These are phyloP conservation scores for Phytophthora kernoviae DNA, from an alignment of 352 stramenopile species.

Conservation along the genomic window DNA sequence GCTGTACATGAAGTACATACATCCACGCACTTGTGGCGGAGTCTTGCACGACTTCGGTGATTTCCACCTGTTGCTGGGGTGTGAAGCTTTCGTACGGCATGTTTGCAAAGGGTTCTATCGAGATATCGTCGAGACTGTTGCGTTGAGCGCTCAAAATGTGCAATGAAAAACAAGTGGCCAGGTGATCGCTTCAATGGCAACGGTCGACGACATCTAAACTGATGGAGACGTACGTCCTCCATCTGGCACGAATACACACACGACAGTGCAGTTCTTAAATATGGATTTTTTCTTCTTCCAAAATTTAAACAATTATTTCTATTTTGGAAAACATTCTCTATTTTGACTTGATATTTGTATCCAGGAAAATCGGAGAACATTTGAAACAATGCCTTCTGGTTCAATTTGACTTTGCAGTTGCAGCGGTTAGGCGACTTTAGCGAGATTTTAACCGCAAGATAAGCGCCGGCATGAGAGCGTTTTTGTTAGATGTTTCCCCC, in stretches of 20 bases:
- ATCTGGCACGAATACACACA: neutral
- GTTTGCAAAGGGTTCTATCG: neutral
- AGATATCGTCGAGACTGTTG: neutral
- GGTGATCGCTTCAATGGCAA: neutral
- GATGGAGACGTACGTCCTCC: neutral
- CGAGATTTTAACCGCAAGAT: too few relatives aligned
- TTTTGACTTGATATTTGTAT: neutral
- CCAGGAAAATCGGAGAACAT: neutral
- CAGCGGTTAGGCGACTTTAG: neutral
- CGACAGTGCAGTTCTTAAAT: neutral
- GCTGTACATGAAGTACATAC: conserved; percentile 71
- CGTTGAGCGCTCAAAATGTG: neutral
- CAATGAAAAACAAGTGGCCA: neutral
- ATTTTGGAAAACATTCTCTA: neutral
- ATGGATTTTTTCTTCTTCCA: neutral
- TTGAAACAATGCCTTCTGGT: neutral
- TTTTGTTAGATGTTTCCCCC: neutral
- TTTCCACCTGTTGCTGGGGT: conserved; percentile 62
- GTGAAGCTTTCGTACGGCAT: conserved; percentile 87
- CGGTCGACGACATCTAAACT: neutral
- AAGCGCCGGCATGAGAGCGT: neutral
- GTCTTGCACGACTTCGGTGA: conserved; percentile 77
- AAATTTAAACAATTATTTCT: too few relatives aligned
- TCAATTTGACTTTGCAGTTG: conserved; percentile 6
- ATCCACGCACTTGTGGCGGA: conserved; percentile 66